These are phyloP conservation scores for Fraxinus platypoda DNA, from an alignment of 305 asterid genomes.

Conservation along the genomic window DNA sequence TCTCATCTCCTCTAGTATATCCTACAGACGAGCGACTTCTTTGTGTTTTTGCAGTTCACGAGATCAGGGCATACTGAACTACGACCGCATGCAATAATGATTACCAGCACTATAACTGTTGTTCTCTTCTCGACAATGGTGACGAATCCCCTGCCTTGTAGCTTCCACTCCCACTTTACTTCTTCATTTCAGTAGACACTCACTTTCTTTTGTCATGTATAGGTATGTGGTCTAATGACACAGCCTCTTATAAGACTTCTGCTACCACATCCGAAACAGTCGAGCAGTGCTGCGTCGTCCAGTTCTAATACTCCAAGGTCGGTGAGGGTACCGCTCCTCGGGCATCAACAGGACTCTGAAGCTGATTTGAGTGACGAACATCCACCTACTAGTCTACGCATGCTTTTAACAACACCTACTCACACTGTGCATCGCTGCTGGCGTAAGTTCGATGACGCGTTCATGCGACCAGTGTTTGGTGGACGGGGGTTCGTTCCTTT, in stretches of 20 bases:
- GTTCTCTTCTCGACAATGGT: conserved; percentile 5
- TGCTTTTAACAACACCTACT: conserved; percentile 36
- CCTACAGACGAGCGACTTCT: neutral
- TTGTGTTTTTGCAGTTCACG: conserved; percentile 31
- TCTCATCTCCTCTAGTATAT: neutral
- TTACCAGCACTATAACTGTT: neutral
- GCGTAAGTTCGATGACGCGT: conserved; percentile 44
- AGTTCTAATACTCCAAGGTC: neutral
- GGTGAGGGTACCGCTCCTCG: neutral
- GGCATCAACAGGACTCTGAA: conserved; percentile 23
- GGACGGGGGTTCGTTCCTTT: conserved; percentile 44
- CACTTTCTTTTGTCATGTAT: neutral
- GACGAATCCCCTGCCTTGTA: neutral
- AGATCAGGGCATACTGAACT: conserved; percentile 32
- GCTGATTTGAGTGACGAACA: conserved; percentile 15
- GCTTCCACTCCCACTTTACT: neutral
- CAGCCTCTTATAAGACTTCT: neutral
- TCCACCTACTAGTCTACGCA: conserved; percentile 34
- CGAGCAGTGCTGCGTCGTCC: neutral
- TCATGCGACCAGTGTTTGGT: conserved; percentile 48
- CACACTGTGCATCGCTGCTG: conserved; percentile 37
- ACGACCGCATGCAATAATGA: conserved; percentile 6
- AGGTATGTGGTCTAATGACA: conserved; percentile 1
- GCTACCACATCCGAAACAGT: neutral
- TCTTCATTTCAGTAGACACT: neutral